Evolutionary conservation across 1,139 yeast species (phyloP), one percentile per base, ranked within the genome.

Genomic region (Pichia sp.): DNA sequence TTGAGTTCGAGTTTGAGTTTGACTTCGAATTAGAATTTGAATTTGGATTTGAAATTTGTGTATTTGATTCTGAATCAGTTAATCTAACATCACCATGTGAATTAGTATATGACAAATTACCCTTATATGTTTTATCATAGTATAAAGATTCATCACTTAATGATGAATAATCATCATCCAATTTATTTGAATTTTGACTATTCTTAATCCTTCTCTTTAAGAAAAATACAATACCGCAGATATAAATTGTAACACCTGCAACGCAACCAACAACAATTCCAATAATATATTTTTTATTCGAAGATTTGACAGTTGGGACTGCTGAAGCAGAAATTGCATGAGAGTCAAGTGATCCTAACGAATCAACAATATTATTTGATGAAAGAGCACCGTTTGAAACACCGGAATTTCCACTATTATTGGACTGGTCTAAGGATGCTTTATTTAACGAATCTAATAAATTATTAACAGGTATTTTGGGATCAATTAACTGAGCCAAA

Each of bases 251-350:
- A 47, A 81, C 76, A 45, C 90, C 92, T 27, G 76, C 74, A 25
- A 81, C 77, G n/a, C 85, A 77, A 46, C 89, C 89, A 41, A 82
- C 67, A 27, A 82, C 72, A 30, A 81, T 68, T 32, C 83, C 85
- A 22, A 79, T 74, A 37, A 79, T 68, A 47, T 69, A 70, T 25
- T 71, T 74, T 40, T 67, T 68, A 25, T 42, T 30, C 6, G 31
- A 26, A 16, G 40, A 6, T 36, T 45, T 48, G 20, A 49, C 53
- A 25, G 49, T 43, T 5, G 51, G 28, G 29, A 54, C 35, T 9
- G 49, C 33, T 24, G 46, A 34, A 20, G 48, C 45, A 2, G 50
- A 33, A 12, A 46, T 36, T 6, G 55, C 46, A 34, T 42, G 41
- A 7, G 57, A 45, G n/a, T 61, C 54, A 61, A 65, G 60, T 2